Evolutionary conservation across 1,284 basidiomycete genomes (phyloP), one percentile per base, ranked within the genome.

Genomic region (Pseudozyma sp.): DNA sequence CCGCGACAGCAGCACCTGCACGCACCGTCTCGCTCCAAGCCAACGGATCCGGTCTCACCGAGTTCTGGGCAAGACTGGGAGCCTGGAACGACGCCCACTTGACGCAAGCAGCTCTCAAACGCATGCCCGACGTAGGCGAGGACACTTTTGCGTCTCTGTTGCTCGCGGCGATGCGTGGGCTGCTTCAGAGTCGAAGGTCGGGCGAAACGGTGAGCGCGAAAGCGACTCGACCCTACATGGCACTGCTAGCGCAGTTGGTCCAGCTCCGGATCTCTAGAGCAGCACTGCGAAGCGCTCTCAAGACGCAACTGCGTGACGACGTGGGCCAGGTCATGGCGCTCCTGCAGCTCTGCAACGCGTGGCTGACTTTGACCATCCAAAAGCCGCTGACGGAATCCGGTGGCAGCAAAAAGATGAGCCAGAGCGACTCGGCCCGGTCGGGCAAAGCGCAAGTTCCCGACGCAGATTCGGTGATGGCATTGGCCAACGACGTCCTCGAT

Each of bases 401-500:
- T n/a, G 35, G 33, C 24, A 42, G 48, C 35, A 19, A 19, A 3
- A 33, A 13, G 43, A 31, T 7, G 24, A 24, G 24, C 24, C 24
- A 24, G 24, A 24, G 24, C 24, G 24, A 24, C 24, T 24, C 24
- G 24, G 24, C 24, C 39, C 29, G 9, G 59, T 47, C 48, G 43
- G 57, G 46, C 13, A 13, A 40, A 19, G 51, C 39, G 50, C 58
- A 62, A 30, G 55, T 42, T 16, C 68, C 68, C 2, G 37, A 63
- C 8, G 63, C 63, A 14, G 56, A 68, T 8, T 45, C 59, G 7
- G 53, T 62, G 17, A 56, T 76, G 48, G 51, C 61, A n/a, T 49
- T 77, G 24, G 64, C 72, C 54, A 77, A 48, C 47, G 71, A 74
- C 45, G 65, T 75, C 48, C 54, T 77, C 29, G 75, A 77, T 37